phyloP scores from a whole-genome alignment of 2,329 filamentous ascomycete species.

The Aspergillus arachidicola region DNA sequence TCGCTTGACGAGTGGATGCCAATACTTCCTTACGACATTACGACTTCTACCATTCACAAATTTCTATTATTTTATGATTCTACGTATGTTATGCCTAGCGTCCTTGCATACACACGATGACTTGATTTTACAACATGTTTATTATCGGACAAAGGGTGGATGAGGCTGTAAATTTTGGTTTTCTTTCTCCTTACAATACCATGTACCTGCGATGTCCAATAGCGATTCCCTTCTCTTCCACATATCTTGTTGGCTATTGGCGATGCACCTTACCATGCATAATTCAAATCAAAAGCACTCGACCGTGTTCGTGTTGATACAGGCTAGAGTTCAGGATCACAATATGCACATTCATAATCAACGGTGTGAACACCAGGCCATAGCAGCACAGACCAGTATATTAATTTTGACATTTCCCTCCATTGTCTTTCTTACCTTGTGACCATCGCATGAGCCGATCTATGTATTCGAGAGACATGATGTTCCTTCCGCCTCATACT shows the following conservation, averaged over 20 bases:
- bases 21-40: constrained; percentile 22
- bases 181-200: constrained; percentile 8
- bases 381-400: neutral
- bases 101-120: neutral
- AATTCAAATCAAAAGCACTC: constrained; percentile 4
- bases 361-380: neutral
- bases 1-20: constrained; percentile 6
- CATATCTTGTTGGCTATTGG: constrained; percentile 12
- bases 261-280: constrained; percentile 4
- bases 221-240: constrained; percentile 23
- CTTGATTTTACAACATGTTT: constrained; percentile 14
- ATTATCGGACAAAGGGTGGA: constrained; percentile 9
- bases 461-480: neutral
- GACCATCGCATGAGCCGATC: neutral
- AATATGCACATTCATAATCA: neutral
- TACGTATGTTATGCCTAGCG: constrained; percentile 15
- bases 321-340: neutral
- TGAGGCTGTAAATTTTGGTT: constrained; percentile 17
- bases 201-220: constrained; percentile 17
- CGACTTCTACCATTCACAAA: constrained; percentile 11
- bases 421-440: neutral
- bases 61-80: constrained; percentile 7
- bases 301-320: neutral
- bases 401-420: too few relatives aligned
- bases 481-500: too few relatives aligned